Base-by-base conservation (phyloP, 345 rosid species). In the Salix brachista region DNA sequence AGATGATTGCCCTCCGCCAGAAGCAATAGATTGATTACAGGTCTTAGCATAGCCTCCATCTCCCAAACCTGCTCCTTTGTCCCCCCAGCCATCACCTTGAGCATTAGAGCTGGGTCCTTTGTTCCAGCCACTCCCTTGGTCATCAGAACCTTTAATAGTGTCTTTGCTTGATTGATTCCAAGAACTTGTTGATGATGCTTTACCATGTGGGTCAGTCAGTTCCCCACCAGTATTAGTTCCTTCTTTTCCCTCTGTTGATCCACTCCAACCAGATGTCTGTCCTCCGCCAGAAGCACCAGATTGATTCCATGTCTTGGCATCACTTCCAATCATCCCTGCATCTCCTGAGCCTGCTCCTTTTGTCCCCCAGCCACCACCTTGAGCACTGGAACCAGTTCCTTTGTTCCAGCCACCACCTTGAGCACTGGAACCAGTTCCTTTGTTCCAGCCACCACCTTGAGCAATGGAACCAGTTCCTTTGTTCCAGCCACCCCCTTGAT, bases 121-220 rank as follows among this genome's bases (percentile, higher is more conserved):
- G n/a, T 52, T 54, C 79, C 79, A 76, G 60, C 62, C 70, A 65
- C 69, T 71, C 39, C 67, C 34, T 77, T 50, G 62, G 8, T 42
- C 56, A 41, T 50, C 77, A 6, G 36, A 64, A 30, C 39, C 67
- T 26, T 67, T 46, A 37, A 52, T 46, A 37, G 6, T 52, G 58
- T 52, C 58, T 19, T 19, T 52, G 58, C 58, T 52, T 52, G 58
- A 19, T 52, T 52, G 58, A 19, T 56, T 75, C 75, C 70, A 77
- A 41, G 79, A 70, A 70, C 84, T 78, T 75, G 74, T 61, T 37
- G 84, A 42, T 62, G 79, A 25, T 70, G 78, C 80, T 19, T 52
- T 52, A 48, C 81, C 83, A 83, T 83, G 78, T 5, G 79, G 37
- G 72, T 56, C 60, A 8, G 42, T 36, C n/a, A 72, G n/a, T 16